Percentiles rank a stretch among this genome's conserved stretches.
These are phyloP conservation scores for Penicillium thymicola DNA, from an alignment of 2,329 filamentous ascomycete species.

Conservation along the genomic window DNA sequence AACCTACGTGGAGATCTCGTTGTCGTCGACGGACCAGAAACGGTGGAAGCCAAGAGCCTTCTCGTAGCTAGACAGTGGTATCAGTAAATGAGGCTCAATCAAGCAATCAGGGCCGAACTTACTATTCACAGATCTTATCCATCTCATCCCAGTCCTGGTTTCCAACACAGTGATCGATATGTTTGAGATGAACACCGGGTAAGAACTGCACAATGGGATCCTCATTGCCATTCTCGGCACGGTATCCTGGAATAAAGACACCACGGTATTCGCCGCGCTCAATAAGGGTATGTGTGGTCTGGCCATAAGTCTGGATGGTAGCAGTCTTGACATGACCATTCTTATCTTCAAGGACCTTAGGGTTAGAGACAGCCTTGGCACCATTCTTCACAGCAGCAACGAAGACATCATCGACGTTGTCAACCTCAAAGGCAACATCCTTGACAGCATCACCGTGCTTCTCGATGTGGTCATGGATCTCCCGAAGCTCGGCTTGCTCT, in stretches of 20 bases:
- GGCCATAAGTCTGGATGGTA: slow-evolving; percentile 85
- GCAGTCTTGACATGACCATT: slow-evolving; percentile 68
- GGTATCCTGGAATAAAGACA: slow-evolving; percentile 79
- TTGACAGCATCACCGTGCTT: slow-evolving; percentile 91
- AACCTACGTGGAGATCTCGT: slow-evolving; percentile 70
- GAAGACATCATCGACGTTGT: slow-evolving; percentile 80
- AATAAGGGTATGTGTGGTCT: slow-evolving; percentile 91
- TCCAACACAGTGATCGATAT: slow-evolving; percentile 94
- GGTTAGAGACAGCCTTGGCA: slow-evolving; percentile 40
- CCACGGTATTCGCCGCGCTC: slow-evolving; percentile 68
- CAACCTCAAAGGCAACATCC: slow-evolving; percentile 92
- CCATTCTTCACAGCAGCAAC: slow-evolving; percentile 61
- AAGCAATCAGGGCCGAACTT: slow-evolving; percentile 19
- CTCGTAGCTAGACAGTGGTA: slow-evolving; percentile 64
- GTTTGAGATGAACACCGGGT: slow-evolving; percentile 64
- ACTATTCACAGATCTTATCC: slow-evolving; percentile 61
- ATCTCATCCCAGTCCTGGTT: slow-evolving; percentile 97
- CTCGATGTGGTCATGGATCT: slow-evolving; percentile 80
- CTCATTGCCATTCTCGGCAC: slow-evolving; percentile 46
- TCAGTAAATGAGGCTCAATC: slow-evolving; percentile 2
- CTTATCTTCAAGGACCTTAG: slow-evolving; percentile 59
- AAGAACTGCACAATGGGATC: slow-evolving; percentile 51
- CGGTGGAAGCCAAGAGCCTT: slow-evolving; percentile 87
- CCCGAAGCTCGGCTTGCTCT: slow-evolving; percentile 64
- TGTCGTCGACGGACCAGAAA: slow-evolving; percentile 96